Percentiles rank a stretch among this genome's conserved stretches.
These are phyloP conservation scores for Citeromyces hawaiiensis DNA, from an alignment of 1,139 yeast genomes.

Conservation along the genomic window DNA sequence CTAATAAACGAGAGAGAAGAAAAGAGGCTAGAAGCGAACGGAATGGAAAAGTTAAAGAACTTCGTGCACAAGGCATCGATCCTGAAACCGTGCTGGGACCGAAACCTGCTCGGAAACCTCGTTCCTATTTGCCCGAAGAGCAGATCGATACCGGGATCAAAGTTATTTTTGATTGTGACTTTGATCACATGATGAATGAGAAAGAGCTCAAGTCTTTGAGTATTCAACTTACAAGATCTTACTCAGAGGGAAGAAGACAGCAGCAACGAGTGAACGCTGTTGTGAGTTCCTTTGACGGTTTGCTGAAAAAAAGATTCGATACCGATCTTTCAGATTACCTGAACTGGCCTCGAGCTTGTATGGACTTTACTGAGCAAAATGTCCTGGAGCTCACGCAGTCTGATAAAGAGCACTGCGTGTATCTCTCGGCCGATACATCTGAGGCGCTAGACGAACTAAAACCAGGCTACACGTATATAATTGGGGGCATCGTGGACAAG, in stretches of 20 bases:
- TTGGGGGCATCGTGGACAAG: conserved; percentile 95
- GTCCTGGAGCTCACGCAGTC: conserved; percentile 19
- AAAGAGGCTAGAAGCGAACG: conserved; percentile 24
- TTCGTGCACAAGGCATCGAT: conserved; percentile 13
- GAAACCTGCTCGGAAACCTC: conserved; percentile 10
- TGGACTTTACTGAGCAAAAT: conserved; percentile 36
- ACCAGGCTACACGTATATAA: conserved; percentile 61
- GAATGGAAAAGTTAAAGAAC: conserved; percentile 16
- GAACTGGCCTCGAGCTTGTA: conserved; percentile 45
- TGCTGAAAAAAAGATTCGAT: conserved; percentile 57
- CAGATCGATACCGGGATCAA: conserved; percentile 29
- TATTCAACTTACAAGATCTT: conserved; percentile 70
- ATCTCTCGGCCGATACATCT: conserved; percentile 81
- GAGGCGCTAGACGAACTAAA: conserved; percentile 48
- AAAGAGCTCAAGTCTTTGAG: conserved; percentile 69
- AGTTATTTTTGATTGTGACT: conserved; percentile 73
- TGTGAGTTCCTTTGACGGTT: conserved; percentile 55
- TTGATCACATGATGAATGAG: conserved; percentile 79
- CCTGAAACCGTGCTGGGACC: conserved; percentile 8
- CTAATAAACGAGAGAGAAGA: conserved; percentile 40
- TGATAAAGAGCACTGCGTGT: conserved; percentile 34
- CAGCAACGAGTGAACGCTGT: conserved; percentile 43
- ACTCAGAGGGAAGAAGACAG: conserved; percentile 62
- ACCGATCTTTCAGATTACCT: conserved; percentile 39
- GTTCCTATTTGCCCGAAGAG: conserved; percentile 19